Evolutionary conservation across 495 filamentous ascomycete genomes (phyloP).

Genomic region (Pyronema domesticum): DNA sequence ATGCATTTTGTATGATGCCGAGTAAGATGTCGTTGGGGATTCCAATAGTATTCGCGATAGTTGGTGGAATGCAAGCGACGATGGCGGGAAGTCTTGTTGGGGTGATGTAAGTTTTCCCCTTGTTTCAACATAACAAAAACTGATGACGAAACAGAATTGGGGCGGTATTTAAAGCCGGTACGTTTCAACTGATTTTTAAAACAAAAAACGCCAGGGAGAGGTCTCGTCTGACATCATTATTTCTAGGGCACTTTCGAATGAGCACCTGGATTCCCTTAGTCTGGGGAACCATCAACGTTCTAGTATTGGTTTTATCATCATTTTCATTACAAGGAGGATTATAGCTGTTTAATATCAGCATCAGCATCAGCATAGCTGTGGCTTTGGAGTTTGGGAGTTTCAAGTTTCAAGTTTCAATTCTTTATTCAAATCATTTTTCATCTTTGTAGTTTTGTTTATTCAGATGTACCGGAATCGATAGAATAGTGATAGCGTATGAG

Average conservation of each 20-base stretch:
- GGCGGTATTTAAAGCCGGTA: conserved; percentile 66
- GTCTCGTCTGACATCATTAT: not conserved
- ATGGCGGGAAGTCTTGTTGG: conserved; percentile 81
- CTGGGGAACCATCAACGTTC: conserved; percentile 78
- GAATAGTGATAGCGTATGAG: no score
- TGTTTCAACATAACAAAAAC: conserved; percentile 7
- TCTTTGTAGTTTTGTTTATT: not conserved
- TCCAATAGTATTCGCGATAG: conserved; percentile 52
- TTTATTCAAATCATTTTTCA: not conserved
- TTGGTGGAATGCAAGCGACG: conserved; percentile 66
- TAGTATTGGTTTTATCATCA: conserved; percentile 79
- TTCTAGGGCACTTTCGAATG: conserved; percentile 55
- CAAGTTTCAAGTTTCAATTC: conserved; percentile 8
- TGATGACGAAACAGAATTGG: conserved; percentile 45
- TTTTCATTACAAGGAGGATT: conserved; percentile 93
- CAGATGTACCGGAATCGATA: no score
- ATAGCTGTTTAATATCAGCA: conserved; percentile 25
- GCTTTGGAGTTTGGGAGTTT: not conserved
- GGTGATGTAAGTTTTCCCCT: conserved; percentile 48
- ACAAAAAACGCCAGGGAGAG: not conserved
- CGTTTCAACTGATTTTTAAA: not conserved
- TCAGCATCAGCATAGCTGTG: not conserved
- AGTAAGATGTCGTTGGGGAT: conserved; percentile 30
- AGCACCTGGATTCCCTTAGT: conserved; percentile 93
- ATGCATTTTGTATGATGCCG: conserved; percentile 54